phyloP scores from a whole-genome alignment of 148 eudicot genomes.

The Agrostemma githago region DNA sequence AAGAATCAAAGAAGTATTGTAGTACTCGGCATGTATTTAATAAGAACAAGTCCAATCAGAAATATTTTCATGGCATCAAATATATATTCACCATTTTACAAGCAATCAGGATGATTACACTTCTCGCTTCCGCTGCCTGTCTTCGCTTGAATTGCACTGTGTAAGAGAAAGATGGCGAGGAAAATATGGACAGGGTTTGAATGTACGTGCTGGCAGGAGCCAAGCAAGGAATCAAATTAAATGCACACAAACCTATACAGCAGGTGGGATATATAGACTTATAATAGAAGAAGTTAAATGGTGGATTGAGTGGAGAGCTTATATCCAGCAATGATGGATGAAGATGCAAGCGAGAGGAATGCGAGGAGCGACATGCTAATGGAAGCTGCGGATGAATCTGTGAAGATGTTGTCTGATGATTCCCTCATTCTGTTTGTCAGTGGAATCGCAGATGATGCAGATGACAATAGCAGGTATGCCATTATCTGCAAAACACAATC shows the following conservation, averaged over 20 bases:
- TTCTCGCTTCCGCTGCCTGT: neutral
- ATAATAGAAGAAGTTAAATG: slow-evolving; percentile 22
- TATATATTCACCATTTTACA: neutral
- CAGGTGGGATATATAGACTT: neutral
- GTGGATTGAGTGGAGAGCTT: slow-evolving; percentile 60
- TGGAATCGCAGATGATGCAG: slow-evolving; percentile 76
- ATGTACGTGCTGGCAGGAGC: neutral
- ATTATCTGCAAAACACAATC: slow-evolving; percentile 46
- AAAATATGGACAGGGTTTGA: slow-evolving; percentile 7
- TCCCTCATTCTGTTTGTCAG: slow-evolving; percentile 67
- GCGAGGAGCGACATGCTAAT: slow-evolving; percentile 82
- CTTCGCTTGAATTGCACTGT: neutral
- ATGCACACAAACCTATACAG: slow-evolving; percentile 7
- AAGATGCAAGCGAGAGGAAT: slow-evolving; percentile 49
- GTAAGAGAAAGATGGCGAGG: neutral
- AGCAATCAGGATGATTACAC: neutral
- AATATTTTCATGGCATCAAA: neutral
- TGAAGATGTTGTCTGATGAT: slow-evolving; percentile 60
- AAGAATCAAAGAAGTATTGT: no score
- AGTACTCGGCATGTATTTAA: neutral
- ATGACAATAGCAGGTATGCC: slow-evolving; percentile 71
- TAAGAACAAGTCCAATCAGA: neutral
- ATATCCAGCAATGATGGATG: slow-evolving; percentile 66
- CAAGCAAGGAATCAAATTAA: slow-evolving; percentile 20
- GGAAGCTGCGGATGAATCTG: slow-evolving; percentile 71